Base-by-base conservation (phyloP, 148 eudicot genomes). In the Rheum nobile region DNA sequence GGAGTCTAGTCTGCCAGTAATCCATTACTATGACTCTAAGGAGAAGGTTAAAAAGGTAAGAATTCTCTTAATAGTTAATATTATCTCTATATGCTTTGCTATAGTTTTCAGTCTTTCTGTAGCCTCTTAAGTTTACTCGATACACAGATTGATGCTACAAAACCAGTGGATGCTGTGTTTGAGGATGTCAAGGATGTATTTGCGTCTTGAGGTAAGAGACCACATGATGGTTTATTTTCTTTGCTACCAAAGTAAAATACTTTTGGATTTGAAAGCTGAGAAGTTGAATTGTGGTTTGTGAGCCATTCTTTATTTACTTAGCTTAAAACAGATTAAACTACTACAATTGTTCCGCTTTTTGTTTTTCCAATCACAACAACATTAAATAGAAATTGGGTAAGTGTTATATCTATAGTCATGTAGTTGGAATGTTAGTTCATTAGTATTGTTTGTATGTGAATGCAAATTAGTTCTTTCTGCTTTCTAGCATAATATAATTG, bases 1-100 rank as follows among this genome's bases (percentile, higher is more conserved):
- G 82, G 84, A 82, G 71, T 79, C 84, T 50, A 79, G 72, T 61
- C 75, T 83, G 22, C 83, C 85, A 9, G 83, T 83, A n/a, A 77
- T 83, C 26, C 72, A 72, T 29, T 80, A 83, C 59, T 83, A 83
- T 34, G 63, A 77, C 39, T 57, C 77, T 16, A 83, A 70, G 75
- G 85, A 80, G 47, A 83, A 83, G 50, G 72, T 79, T 82, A 76
- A 76, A 76, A 82, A 79, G 85, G 82, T 83, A 44, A 71, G 70
- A 16, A 31, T 11, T 48, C 26, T 26, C 31, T 47, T 32, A 43
- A 17, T 48, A 7, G 16, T 47, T 32, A 43, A 17, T 48, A 7
- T 32, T 16, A 11, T 14, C 17, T 48, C 59, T 12, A 28, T 48
- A 19, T 47, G n/a, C 31, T 8, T 50, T 72, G 6, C 44, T 22